These are phyloP conservation scores for Wickerhamiella galacta DNA, from an alignment of 805 yeast genomes.

Conservation along the genomic window DNA sequence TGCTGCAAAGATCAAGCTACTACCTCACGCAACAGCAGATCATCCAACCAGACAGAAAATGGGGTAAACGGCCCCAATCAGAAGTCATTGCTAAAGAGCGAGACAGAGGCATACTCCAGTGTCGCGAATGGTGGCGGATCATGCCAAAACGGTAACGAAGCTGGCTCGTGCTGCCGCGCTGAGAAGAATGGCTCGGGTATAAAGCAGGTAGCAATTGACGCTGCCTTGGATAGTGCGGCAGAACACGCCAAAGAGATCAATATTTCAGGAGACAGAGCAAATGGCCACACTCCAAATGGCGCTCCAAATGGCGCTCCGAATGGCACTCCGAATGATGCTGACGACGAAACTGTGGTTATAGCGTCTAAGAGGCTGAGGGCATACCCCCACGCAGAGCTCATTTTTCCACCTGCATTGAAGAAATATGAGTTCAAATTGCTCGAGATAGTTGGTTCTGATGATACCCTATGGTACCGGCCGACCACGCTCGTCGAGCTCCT, in stretches of 20 bases:
- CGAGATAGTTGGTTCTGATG: slow-evolving; percentile 24
- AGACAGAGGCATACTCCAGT: no score
- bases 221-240: no score
- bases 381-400: slow-evolving; percentile 26
- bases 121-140: no score
- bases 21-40: slow-evolving; percentile 3
- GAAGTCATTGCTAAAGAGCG: neutral
- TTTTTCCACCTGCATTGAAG: slow-evolving; percentile 26
- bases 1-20: slow-evolving; percentile 23
- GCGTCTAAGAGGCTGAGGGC: slow-evolving; percentile 26
- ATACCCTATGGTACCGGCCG: slow-evolving; percentile 31
- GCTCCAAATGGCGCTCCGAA: neutral
- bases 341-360: neutral
- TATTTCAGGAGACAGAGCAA: slow-evolving; percentile 7
- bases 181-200: no score
- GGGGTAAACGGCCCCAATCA: neutral
- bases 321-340: neutral
- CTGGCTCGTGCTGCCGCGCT: no score
- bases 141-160: no score
- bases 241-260: neutral
- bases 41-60: neutral
- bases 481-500: slow-evolving; percentile 25
- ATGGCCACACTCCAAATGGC: slow-evolving; percentile 6
- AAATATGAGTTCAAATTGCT: slow-evolving; percentile 17
- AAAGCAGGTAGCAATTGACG: no score